Evolutionary conservation across 192 early-diverging fungal genomes (phyloP), one percentile per base, ranked within the genome.

Genomic region (Endogone sp.): DNA sequence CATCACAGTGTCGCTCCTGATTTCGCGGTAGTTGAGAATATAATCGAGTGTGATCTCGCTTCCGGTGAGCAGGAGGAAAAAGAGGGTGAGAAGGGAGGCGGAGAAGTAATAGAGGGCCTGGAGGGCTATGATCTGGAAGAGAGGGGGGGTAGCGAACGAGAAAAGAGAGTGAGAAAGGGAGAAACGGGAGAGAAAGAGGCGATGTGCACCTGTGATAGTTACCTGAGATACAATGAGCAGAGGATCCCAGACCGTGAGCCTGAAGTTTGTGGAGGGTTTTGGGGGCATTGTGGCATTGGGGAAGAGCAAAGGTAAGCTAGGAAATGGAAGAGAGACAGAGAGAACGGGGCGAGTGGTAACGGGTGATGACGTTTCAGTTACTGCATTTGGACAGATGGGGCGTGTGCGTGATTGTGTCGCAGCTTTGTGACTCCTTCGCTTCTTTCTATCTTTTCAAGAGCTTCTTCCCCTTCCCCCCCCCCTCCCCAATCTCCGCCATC

Each of bases 21-120:
- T 77, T 61, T 84, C 84, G 29, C 66, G 66, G 72, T 80, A 88
- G 62, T 79, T 79, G 60, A 94, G 80, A n/a, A 94, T 71, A 49
- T 88, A 82, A 71, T 89, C 84, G 57, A 93, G 74, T 2, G 89
- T 86, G 32, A 91, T 75, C 28, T 82, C 83, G 2, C 77, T 72
- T 24, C 91, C 93, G 28, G 84, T 84, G 29, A 92, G 70, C 21
- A 82, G 66, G 58, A 90, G 78, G 9, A 83, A 66, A 25, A 86
- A 58, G 2, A 87, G 63, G 25, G 86, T 69, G 24, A 86, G 30
- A 32, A 86, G 28, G 62, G 84, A 85, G 4, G 81, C 67, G 13
- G 87, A 76, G 8, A 84, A 63, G 68, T 92, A 92, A 67, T 79
- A 85, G n/a, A 81, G 31, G 11, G 80, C 72, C 79, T 92, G 89